These are phyloP conservation scores for Clathrus columnatus DNA, from an alignment of 768 basidiomycete species.

Conservation along the genomic window DNA sequence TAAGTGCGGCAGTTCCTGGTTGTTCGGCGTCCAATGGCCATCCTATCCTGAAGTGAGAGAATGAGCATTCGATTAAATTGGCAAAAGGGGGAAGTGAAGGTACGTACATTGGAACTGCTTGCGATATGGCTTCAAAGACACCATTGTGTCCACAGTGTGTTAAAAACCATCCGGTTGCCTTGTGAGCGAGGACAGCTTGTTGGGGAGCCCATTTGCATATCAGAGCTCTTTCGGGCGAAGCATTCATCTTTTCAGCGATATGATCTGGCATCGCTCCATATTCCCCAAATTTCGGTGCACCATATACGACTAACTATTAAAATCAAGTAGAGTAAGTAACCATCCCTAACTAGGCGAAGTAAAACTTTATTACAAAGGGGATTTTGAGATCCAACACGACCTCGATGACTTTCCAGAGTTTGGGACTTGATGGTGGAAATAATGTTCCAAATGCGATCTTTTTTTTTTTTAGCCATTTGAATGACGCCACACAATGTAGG, in stretches of 20 bases:
- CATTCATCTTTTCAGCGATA: constrained; percentile 13
- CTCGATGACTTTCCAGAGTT: constrained; percentile 15
- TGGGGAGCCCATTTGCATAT: constrained; percentile 20
- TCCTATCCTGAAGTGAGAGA: constrained; percentile 13
- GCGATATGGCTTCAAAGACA: constrained; percentile 15
- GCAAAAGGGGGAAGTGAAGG: constrained; percentile 2
- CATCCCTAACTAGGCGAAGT: neutral
- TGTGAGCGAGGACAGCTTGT: constrained; percentile 18
- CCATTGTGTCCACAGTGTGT: constrained; percentile 21
- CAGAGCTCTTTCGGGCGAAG: constrained; percentile 14
- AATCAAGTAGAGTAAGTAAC: neutral
- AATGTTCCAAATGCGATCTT: constrained; percentile 21
- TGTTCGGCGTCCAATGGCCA: constrained; percentile 22
- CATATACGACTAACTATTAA: constrained; percentile 17
- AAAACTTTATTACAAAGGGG: constrained; percentile 18
- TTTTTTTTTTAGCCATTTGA: neutral
- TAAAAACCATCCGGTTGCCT: constrained; percentile 20
- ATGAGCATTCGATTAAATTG: neutral
- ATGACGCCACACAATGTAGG: neutral
- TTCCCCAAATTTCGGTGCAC: neutral
- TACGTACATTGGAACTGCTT: constrained; percentile 18
- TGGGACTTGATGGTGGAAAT: constrained; percentile 14
- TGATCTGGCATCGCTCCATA: constrained; percentile 14
- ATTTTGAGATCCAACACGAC: constrained; percentile 16
- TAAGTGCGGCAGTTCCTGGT: constrained; percentile 16